phyloP scores from a whole-genome alignment of 1,284 basidiomycete species.

The Cutaneotrichosporon mucoides region DNA sequence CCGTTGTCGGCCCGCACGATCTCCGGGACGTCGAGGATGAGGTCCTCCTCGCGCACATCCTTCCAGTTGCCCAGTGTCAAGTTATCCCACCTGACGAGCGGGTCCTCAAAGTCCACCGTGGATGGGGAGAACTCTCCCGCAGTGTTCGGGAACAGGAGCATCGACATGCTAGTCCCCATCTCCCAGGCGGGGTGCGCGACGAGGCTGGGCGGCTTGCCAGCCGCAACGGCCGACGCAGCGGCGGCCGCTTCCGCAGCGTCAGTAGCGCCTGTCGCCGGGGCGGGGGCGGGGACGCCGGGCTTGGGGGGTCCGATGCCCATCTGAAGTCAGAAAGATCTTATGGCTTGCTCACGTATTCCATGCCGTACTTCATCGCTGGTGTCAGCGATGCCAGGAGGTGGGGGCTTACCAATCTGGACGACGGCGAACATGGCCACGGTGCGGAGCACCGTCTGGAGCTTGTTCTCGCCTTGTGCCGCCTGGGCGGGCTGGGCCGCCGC shows the following conservation, averaged over 20 bases:
- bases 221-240: slow-evolving; percentile 2
- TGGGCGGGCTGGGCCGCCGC: no score
- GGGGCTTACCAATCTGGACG: slow-evolving; percentile 34
- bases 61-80: slow-evolving; percentile 78
- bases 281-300: background rate
- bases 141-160: slow-evolving; percentile 69
- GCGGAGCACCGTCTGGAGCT: slow-evolving; percentile 11
- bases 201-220: background rate
- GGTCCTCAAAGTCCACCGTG: slow-evolving; percentile 51
- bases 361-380: slow-evolving; percentile 40
- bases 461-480: no score
- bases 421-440: slow-evolving; percentile 34
- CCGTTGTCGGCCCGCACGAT: slow-evolving; percentile 65
- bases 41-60: slow-evolving; percentile 62
- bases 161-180: slow-evolving; percentile 49
- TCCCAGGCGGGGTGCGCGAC: slow-evolving; percentile 38
- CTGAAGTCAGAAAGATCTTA: background rate
- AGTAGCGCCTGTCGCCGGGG: background rate
- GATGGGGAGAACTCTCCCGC: slow-evolving; percentile 24
- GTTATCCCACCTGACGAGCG: slow-evolving; percentile 61
- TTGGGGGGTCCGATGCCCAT: slow-evolving; percentile 2
- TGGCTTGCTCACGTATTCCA: slow-evolving; percentile 38
- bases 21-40: slow-evolving; percentile 71
- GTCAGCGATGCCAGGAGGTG: background rate
- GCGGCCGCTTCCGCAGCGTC: slow-evolving; percentile 3